Conservation (phyloP, 2,329 filamentous ascomycete genomes). For the Berkeleyomyces basicola region DNA sequence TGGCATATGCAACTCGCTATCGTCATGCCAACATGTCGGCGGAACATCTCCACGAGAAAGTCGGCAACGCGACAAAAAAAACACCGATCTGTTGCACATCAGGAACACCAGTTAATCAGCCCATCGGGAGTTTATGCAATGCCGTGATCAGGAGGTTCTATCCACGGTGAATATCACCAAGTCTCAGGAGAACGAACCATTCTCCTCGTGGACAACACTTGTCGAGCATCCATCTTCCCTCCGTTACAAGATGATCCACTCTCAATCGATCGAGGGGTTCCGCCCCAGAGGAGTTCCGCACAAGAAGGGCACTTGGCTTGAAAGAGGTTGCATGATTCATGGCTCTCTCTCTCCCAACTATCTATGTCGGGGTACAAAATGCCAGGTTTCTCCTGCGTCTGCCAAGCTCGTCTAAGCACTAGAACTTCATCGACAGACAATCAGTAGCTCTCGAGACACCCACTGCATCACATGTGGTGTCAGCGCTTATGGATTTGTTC, state of each 20-base stretch:
- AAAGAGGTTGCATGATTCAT: too few relatives aligned
- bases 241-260: too few relatives aligned
- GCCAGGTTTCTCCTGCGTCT: not conserved
- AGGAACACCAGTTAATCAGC: not conserved
- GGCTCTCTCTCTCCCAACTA: too few relatives aligned
- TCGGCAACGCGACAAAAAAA: not conserved
- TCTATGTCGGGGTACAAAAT: too few relatives aligned
- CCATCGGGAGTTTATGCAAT: not conserved
- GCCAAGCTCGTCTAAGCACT: not conserved
- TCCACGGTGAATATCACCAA: not conserved
- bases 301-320: too few relatives aligned
- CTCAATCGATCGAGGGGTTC: too few relatives aligned
- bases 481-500: not conserved
- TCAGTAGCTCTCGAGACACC: not conserved
- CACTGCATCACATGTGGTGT: not conserved
- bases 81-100: not conserved
- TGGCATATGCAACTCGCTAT: too few relatives aligned
- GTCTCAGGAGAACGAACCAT: not conserved
- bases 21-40: too few relatives aligned
- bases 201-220: too few relatives aligned
- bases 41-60: not conserved
- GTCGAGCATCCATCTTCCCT: too few relatives aligned
- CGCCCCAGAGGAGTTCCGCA: too few relatives aligned
- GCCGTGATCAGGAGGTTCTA: not conserved
- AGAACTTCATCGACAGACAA: not conserved